Evolutionary conservation across 257 asterid species (phyloP), one percentile per base, ranked within the genome.

Genomic region (Datura wrightii): DNA sequence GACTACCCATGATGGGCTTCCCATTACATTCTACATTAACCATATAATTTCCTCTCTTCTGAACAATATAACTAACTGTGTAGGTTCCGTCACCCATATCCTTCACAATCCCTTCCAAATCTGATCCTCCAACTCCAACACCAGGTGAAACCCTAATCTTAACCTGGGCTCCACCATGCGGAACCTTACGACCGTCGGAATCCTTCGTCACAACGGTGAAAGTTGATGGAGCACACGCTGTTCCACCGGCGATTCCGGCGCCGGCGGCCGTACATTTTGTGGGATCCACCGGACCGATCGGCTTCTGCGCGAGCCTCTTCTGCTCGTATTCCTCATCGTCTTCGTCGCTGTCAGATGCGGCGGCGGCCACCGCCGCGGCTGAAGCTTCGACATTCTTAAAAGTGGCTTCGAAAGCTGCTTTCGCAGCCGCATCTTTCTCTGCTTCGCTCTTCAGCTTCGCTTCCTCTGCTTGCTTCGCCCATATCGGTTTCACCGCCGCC

Each of bases 371-470:
- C 0, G 83, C 16, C 6, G 82, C 52, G 83, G 63, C 66, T 4
- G 89, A 86, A 41, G 91, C 59, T 10, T 86, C 89, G 56, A 88
- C 78, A 78, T 89, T 92, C 76, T 91, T 95, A 88, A 96, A 96
- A 39, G 99, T 96, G 70, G 99, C 99, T 76, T 96, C 99, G 81
- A 96, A 96, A 19, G 99, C 99, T 50, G 99, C 99, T 90, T 96
- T 96, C 18, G 99, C 99, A 34, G 98, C 98, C 24, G 99, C 99
- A 62, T 91, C 89, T 89, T 94, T 94, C 89, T 96, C 98, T 56
- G 98, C 98, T 90, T 94, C 97, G 89, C 93, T 93, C 87, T 96
- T 96, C 50, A 91, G 90, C 92, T 93, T 96, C 44, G 98, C 98
- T 85, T 96, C 98, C 90, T 94, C 99, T 2, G 99, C 99, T 89